These are phyloP conservation scores for Neurospora cerealis DNA, from an alignment of 495 filamentous ascomycete species.

Conservation along the genomic window DNA sequence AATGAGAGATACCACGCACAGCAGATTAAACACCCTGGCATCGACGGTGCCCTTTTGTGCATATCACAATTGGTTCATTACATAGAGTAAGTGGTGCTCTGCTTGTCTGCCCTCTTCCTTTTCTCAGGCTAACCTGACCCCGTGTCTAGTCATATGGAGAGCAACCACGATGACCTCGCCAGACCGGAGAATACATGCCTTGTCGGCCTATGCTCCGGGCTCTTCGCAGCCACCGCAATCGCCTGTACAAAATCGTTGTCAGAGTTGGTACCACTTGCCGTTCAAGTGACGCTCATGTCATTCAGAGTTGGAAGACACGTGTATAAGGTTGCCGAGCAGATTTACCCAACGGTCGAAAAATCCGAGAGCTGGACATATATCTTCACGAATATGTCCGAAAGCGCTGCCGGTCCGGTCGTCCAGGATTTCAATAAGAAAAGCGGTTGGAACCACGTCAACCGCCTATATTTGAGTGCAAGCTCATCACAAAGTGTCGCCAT, in stretches of 20 bases:
- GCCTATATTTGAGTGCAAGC: constrained; percentile 66
- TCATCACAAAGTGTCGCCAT: constrained; percentile 61
- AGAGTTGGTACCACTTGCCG: constrained; percentile 54
- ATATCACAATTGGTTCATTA: constrained; percentile 66
- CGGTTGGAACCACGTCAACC: constrained; percentile 32
- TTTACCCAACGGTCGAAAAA: constrained; percentile 38
- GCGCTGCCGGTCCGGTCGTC: constrained; percentile 36
- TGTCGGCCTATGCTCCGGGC: constrained; percentile 61
- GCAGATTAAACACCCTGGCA: constrained; percentile 46
- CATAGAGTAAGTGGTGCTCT: constrained; percentile 50
- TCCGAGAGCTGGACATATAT: constrained; percentile 49
- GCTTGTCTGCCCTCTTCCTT: neutral
- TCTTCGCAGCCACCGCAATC: constrained; percentile 63
- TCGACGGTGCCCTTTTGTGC: constrained; percentile 58
- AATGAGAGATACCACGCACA: constrained; percentile 56
- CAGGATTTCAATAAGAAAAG: constrained; percentile 39
- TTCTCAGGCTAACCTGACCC: constrained; percentile 11
- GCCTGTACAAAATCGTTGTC: constrained; percentile 57
- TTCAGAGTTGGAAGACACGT: constrained; percentile 61
- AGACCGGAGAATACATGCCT: constrained; percentile 35
- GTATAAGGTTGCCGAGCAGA: constrained; percentile 35
- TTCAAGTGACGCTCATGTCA: constrained; percentile 62
- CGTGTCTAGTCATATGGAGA: constrained; percentile 32
- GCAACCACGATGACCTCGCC: constrained; percentile 35
- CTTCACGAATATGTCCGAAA: constrained; percentile 33